Percentiles rank a stretch among this genome's conserved stretches.
Conservation (phyloP, 495 filamentous ascomycete species). For the Annulohypoxylon nitens region DNA sequence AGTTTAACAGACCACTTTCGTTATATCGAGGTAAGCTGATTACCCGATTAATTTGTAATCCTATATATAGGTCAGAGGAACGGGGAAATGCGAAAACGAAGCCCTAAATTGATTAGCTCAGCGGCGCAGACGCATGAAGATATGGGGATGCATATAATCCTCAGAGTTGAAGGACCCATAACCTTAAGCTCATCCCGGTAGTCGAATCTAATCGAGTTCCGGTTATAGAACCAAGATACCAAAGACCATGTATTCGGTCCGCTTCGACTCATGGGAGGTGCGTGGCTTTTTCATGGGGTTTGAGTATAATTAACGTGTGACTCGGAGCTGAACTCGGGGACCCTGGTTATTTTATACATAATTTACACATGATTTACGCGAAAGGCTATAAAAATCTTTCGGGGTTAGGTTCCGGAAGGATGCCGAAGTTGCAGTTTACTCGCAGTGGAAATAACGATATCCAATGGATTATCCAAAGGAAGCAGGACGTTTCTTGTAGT, state of each 20-base stretch:
- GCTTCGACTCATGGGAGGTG: background rate
- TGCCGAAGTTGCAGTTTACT: conserved; percentile 19
- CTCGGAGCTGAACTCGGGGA: conserved; percentile 5
- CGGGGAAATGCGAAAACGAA: background rate
- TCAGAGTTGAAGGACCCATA: background rate
- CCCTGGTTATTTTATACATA: background rate
- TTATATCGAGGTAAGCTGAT: background rate
- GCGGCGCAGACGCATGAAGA: background rate
- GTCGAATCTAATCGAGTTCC: conserved; percentile 5
- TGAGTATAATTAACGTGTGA: background rate
- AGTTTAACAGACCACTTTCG: background rate
- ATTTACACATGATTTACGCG: background rate
- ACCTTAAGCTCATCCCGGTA: background rate
- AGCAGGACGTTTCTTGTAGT: conserved; percentile 32
- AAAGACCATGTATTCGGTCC: background rate
- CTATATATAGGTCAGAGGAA: conserved; percentile 1
- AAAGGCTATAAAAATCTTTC: conserved; percentile 2
- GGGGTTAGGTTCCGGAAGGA: conserved; percentile 12
- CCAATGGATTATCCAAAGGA: conserved; percentile 35
- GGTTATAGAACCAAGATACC: background rate
- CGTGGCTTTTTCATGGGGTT: background rate
- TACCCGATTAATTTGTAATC: background rate
- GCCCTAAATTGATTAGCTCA: background rate
- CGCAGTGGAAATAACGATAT: conserved; percentile 25
- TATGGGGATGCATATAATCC: background rate